Evolutionary conservation across 1,139 yeast species (phyloP).

Genomic region (Waltiozyma sp.): DNA sequence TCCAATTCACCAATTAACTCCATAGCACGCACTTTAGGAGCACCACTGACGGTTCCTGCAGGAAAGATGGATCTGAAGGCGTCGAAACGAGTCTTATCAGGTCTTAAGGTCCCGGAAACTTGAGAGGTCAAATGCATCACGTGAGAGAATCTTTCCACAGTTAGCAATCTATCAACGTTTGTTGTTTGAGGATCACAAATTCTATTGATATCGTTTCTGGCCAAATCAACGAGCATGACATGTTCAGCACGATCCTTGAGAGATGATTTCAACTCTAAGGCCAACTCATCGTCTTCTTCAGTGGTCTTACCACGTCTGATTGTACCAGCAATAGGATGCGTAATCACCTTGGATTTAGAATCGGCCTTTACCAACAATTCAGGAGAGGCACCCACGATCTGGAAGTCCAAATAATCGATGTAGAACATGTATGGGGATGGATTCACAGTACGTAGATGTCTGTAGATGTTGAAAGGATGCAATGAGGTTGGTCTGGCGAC

Average conservation of each 20-base stretch:
- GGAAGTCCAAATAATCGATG: constrained; percentile 84
- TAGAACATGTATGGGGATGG: constrained; percentile 96
- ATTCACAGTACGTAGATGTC: constrained; percentile 88
- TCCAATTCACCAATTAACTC: constrained; percentile 84
- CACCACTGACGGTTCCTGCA: constrained; percentile 97
- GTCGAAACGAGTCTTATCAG: constrained; percentile 81
- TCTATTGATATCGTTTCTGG: constrained; percentile 89
- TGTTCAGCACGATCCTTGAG: constrained; percentile 94
- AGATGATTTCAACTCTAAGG: constrained; percentile 63
- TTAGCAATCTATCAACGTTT: constrained; percentile 74
- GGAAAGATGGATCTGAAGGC: constrained; percentile 97
- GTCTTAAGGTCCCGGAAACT: constrained; percentile 81
- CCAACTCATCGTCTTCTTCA: constrained; percentile 83
- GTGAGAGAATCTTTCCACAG: constrained; percentile 91
- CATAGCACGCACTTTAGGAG: constrained; percentile 96
- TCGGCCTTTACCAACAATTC: constrained; percentile 84
- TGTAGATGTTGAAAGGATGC: constrained; percentile 93
- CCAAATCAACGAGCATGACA: constrained; percentile 95
- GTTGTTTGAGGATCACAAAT: constrained; percentile 84
- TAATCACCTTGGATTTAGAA: constrained; percentile 56
- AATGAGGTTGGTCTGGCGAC: constrained; percentile 89
- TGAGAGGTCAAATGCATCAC: constrained; percentile 95
- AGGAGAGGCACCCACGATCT: constrained; percentile 94
- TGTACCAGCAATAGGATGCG: constrained; percentile 98
- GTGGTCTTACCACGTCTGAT: constrained; percentile 79